These are phyloP conservation scores for Aquilaria malaccensis DNA, from an alignment of 345 rosid species.

Conservation along the genomic window DNA sequence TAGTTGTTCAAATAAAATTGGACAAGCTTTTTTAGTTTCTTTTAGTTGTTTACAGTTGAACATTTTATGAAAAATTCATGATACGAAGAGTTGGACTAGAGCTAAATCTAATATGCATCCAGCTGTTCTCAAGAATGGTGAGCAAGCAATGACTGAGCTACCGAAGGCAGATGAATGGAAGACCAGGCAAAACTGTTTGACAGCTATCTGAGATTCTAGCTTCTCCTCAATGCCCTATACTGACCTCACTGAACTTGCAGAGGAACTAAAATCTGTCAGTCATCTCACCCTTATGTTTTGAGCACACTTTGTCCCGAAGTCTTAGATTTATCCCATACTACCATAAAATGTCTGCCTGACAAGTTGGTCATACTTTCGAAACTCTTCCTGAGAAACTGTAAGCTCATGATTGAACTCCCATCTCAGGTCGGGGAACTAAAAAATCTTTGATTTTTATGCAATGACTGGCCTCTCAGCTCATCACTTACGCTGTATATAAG, in stretches of 20 bases:
- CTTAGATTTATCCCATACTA: slow-evolving; percentile 22
- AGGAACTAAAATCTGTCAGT: slow-evolving; percentile 13
- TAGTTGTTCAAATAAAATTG: background rate
- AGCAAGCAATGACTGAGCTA: background rate
- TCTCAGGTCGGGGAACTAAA: slow-evolving; percentile 20
- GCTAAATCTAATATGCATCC: too few species aligned
- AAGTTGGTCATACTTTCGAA: slow-evolving; percentile 15
- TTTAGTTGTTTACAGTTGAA: too few species aligned
- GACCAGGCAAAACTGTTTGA: background rate
- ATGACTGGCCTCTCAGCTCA: too few species aligned
- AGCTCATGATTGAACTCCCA: slow-evolving; percentile 14
- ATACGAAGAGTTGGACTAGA: too few species aligned
- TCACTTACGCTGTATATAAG: too few species aligned
- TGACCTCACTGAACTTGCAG: slow-evolving; percentile 8
- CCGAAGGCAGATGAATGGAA: background rate
- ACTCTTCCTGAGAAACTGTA: slow-evolving; percentile 16
- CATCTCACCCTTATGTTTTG: slow-evolving; percentile 16
- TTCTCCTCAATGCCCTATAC: slow-evolving; percentile 5
- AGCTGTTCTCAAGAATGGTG: too few species aligned
- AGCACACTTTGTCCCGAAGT: slow-evolving; percentile 12
- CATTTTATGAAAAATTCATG: too few species aligned
- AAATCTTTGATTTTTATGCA: background rate
- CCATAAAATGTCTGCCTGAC: slow-evolving; percentile 23
- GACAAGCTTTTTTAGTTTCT: too few species aligned
- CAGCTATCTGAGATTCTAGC: slow-evolving; percentile 6